Base-by-base conservation (phyloP, 176 grass and related monocot species). In the Puccinellia tenuiflora region DNA sequence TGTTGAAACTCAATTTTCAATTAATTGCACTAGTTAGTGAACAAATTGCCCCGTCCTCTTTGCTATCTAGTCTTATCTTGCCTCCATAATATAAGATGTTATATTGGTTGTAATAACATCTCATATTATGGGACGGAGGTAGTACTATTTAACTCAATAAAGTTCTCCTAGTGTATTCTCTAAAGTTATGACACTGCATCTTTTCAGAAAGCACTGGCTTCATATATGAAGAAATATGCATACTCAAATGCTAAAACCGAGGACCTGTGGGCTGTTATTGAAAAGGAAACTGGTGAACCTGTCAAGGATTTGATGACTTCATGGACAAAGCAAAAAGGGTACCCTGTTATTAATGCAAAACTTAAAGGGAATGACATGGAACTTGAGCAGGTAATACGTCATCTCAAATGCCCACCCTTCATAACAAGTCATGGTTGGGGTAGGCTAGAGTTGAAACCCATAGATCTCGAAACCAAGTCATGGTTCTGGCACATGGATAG, bases 311-410 rank as follows among this genome's bases (percentile, higher is more conserved):
- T 98, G 79, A 95, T 98, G 96, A 88, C 62, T 67, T 77, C 81
- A 28, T 97, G 95, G 95, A 97, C 95, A 59, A 97, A 97, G 89
- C 92, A 94, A 80, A 74, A 97, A 85, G 96, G 96, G 14, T 98
- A 93, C 90, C 96, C 96, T 80, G 85, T 95, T 83, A 78, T 98
- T 68, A 83, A 34, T 68, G 82, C 60, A 51, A 98, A 86, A 51
- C 71, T 91, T 73, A 84, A 90, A 38, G 82, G 89, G 73, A 75
- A 83, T 48, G 73, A 83, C 40, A 74, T 98, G 64, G 87, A 93
- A 79, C 31, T 98, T 86, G 82, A 93, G 47, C 96, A 95, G 90
- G 96, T 98, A 59, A 43, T 31, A 34, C 2, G 62, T 71, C 86
- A 51, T 77, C 35, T 53, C 34, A 82, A 52, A 72, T 51, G 38